Evolutionary conservation across 306 rosid genomes (phyloP).

Genomic region (Fragaria ananassa): DNA sequence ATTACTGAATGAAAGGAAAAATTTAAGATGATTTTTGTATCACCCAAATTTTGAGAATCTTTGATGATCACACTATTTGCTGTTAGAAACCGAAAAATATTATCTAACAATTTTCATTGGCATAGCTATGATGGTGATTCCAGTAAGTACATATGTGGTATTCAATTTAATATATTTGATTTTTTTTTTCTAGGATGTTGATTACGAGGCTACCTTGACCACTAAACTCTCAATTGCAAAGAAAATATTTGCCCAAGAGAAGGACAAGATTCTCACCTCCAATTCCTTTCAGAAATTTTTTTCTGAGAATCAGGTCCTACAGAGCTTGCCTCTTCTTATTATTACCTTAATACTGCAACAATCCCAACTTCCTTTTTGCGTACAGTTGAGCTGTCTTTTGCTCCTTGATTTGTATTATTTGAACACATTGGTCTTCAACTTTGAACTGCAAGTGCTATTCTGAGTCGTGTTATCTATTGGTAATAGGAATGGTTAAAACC

Average conservation of each 20-base stretch:
- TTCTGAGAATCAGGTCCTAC: conserved; percentile 75
- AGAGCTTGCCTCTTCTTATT: conserved; percentile 16
- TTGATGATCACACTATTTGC: neutral
- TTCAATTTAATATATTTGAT: conserved; percentile 1
- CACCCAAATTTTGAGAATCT: neutral
- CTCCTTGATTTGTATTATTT: conserved; percentile 11
- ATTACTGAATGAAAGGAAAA: neutral
- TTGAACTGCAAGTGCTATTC: conserved; percentile 15
- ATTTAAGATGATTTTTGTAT: neutral
- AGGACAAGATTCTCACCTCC: conserved; percentile 64
- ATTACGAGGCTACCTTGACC: conserved; percentile 81
- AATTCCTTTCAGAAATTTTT: conserved; percentile 65
- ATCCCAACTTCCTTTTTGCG: neutral
- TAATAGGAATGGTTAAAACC: conserved; percentile 93
- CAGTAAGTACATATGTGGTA: neutral
- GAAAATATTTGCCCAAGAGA: conserved; percentile 72
- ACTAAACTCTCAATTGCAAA: conserved; percentile 78
- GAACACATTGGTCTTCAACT: conserved; percentile 6
- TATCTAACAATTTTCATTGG: neutral
- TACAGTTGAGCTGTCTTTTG: conserved; percentile 2
- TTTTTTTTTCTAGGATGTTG: conserved; percentile 63
- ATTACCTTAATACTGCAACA: conserved; percentile 15
- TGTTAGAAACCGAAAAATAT: neutral
- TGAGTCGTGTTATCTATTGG: conserved; percentile 33
- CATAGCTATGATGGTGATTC: neutral